Percentiles rank a stretch among this genome's conserved stretches.
Evolutionary conservation across 2,329 filamentous ascomycete species (phyloP).

Genomic region (Leptodontidium sp.): DNA sequence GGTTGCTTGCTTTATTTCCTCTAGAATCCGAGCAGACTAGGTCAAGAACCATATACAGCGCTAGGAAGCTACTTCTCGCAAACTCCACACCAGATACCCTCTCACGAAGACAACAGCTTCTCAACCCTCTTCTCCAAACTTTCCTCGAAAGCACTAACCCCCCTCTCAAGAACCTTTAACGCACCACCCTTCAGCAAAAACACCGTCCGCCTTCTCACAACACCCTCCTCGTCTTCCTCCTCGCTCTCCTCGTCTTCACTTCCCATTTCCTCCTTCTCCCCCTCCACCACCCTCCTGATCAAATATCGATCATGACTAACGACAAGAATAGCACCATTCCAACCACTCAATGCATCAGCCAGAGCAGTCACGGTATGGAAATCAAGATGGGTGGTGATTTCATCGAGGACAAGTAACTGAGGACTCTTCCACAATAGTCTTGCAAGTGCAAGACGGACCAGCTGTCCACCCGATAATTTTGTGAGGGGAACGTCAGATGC

Average conservation of each 20-base stretch:
- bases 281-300: conserved; percentile 76
- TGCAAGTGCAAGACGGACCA: conserved; percentile 85
- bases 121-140: conserved; percentile 66
- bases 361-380: conserved; percentile 81
- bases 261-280: conserved; percentile 54
- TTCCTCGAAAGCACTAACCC: conserved; percentile 72
- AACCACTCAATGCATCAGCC: conserved; percentile 69
- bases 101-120: conserved; percentile 49
- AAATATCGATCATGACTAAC: conserved; percentile 88
- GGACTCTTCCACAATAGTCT: conserved; percentile 98
- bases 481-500: conserved; percentile 77
- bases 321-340: conserved; percentile 78
- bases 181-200: conserved; percentile 67
- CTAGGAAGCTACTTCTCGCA: not conserved
- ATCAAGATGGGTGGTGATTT: conserved; percentile 93
- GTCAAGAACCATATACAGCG: no score
- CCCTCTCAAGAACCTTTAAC: conserved; percentile 62
- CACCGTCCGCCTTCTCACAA: conserved; percentile 60
- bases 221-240: conserved; percentile 57
- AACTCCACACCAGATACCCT: not conserved
- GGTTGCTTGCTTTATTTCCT: no score
- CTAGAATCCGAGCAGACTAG: no score
- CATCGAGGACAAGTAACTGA: conserved; percentile 93
- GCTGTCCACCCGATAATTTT: conserved; percentile 82
- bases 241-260: conserved; percentile 54